Evolutionary conservation across 495 filamentous ascomycete genomes (phyloP).

Genomic region (Parathielavia hyrcaniae): DNA sequence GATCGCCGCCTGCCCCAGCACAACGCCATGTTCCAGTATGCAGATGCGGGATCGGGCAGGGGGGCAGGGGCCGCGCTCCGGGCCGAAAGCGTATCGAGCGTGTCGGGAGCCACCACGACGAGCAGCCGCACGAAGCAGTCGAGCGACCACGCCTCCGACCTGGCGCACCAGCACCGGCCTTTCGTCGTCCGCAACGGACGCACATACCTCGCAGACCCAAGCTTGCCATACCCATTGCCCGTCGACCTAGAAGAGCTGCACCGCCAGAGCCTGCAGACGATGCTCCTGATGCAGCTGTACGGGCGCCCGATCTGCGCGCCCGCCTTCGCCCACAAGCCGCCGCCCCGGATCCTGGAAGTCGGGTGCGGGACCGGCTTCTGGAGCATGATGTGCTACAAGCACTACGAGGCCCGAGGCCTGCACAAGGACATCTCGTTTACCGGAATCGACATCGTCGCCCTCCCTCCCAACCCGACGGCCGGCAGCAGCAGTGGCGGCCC

Average conservation of each 20-base stretch:
- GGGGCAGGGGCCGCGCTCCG: slow-evolving; percentile 24
- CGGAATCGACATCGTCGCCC: slow-evolving; percentile 74
- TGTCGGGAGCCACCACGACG: slow-evolving; percentile 31
- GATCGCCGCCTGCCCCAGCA: slow-evolving; percentile 32
- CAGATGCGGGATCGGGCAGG: slow-evolving; percentile 25
- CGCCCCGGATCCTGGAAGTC: slow-evolving; percentile 73
- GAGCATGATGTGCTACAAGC: slow-evolving; percentile 77
- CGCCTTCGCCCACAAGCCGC: slow-evolving; percentile 56
- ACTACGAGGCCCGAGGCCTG: slow-evolving; percentile 57
- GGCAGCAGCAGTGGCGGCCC: background rate
- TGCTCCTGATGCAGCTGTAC: slow-evolving; percentile 73
- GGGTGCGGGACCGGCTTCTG: slow-evolving; percentile 86
- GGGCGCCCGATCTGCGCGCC: slow-evolving; percentile 73
- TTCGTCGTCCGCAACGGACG: slow-evolving; percentile 70
- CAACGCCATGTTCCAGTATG: slow-evolving; percentile 35
- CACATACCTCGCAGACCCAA: slow-evolving; percentile 71
- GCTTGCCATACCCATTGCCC: slow-evolving; percentile 73
- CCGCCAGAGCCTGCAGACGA: slow-evolving; percentile 75
- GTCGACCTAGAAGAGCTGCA: slow-evolving; percentile 84
- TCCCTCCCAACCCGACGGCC: slow-evolving; percentile 52
- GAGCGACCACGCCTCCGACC: slow-evolving; percentile 28
- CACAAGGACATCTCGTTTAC: slow-evolving; percentile 60
- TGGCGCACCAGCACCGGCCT: slow-evolving; percentile 46
- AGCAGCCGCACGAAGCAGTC: slow-evolving; percentile 35
- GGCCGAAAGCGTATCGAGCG: slow-evolving; percentile 38